Conservation (phyloP, 2,329 filamentous ascomycete genomes). For the Fusarium sarcochroum region DNA sequence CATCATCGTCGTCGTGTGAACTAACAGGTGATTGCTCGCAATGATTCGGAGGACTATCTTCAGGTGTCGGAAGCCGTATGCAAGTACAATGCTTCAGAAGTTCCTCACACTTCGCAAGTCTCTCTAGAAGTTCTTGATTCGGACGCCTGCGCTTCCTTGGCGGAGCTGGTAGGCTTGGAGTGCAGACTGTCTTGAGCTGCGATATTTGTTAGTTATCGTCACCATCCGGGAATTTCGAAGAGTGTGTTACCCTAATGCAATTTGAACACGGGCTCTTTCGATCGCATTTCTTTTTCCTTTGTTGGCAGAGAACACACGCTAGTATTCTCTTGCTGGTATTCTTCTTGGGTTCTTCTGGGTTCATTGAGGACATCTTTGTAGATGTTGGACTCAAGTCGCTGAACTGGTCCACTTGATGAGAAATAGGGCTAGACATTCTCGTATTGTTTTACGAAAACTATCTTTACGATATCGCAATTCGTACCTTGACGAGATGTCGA, state of each 20-base stretch:
- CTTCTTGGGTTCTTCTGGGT: conserved; percentile 34
- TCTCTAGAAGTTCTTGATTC: conserved; percentile 47
- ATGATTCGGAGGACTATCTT: conserved; percentile 25
- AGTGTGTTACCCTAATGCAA: conserved; percentile 45
- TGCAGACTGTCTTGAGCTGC: conserved; percentile 47
- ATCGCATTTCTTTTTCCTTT: conserved; percentile 54
- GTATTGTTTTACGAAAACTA: background rate
- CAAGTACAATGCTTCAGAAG: conserved; percentile 48
- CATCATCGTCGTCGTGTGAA: conserved; percentile 21
- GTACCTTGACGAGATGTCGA: background rate
- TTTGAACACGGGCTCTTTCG: conserved; percentile 51
- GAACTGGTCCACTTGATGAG: conserved; percentile 9
- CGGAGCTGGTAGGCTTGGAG: conserved; percentile 49
- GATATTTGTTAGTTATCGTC: background rate
- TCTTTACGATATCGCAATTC: background rate
- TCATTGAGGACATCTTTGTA: conserved; percentile 21
- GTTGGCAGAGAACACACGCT: conserved; percentile 51
- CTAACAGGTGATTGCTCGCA: conserved; percentile 25
- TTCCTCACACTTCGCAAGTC: conserved; percentile 24
- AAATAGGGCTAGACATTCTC: conserved; percentile 31
- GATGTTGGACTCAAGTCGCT: conserved; percentile 19
- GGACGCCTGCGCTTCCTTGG: conserved; percentile 50
- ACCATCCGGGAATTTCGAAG: accelerated
- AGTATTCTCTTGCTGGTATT: conserved; percentile 31
- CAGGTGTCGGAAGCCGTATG: conserved; percentile 33